Evolutionary conservation across 768 basidiomycete species (phyloP), one percentile per base, ranked within the genome.

Genomic region (Boletus sensibilis): DNA sequence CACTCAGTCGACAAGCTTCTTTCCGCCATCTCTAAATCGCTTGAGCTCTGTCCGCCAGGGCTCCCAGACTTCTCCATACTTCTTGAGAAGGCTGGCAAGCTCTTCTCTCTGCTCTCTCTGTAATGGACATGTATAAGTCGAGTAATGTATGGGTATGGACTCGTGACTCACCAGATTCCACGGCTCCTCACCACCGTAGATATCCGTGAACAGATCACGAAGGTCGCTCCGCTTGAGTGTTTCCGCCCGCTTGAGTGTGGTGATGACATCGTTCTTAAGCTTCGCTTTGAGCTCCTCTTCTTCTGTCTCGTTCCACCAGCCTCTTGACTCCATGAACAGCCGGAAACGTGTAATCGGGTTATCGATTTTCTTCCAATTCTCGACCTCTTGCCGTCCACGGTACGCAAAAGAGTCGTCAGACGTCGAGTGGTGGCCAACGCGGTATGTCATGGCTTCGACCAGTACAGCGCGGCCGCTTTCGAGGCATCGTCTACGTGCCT

Each of bases 381-480:
- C 92, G 31, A 97, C 95, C 66, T 96, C 95, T 53, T 91, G 82
- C 20, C 90, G 82, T 1, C 90, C 81, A 39, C 94, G 85, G 70
- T 98, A 98, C 21, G 94, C 94, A 65, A 91, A 95, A 5, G 93
- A 95, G 71, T 98, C 94, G 65, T 98, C 95, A 11, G 94, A 96
- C 0, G 92, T 95, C 18, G 91, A 93, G 68, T 95, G 93, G 68
- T 98, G 94, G n/a, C 94, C 90, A 13, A 97, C 87, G 27, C 94
- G 84, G 67, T 96, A 96, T 9, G 88, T 88, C 92, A 95, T 95
- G 7, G 92, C 89, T 72, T 94, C 92, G 45, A 94, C 79, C 12
- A 94, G 75, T 0, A 94, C 91, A 20, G 90, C 92, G 35, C 92
- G 84, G 11, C 88, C 84, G 56, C 88, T 84, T 64, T 90, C 85